A percentile compares a stretch with the other conserved stretches of the same genome.
Conservation (phyloP, 768 basidiomycete species). For the Cubamyces sp. region DNA sequence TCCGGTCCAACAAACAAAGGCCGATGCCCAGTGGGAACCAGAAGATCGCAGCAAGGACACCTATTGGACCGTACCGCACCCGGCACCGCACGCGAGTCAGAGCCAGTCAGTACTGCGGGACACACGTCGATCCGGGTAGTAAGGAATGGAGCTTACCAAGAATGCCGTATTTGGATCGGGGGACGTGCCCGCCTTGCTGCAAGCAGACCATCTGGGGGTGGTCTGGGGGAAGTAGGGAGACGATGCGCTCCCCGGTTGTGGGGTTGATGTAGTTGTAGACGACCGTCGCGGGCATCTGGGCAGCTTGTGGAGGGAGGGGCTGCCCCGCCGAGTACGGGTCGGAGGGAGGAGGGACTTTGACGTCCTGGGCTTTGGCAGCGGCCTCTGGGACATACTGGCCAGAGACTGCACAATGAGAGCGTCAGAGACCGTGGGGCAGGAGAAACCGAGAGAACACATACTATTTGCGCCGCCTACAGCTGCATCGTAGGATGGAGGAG, state of each 20-base stretch:
- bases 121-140: background rate
- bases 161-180: conserved; percentile 66
- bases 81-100: background rate
- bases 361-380: conserved; percentile 22
- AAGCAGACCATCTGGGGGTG: conserved; percentile 87
- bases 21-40: conserved; percentile 89
- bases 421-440: background rate
- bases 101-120: background rate
- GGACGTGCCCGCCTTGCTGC: conserved; percentile 72
- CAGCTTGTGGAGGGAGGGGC: conserved; percentile 7
- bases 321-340: conserved; percentile 9
- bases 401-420: conserved; percentile 5
- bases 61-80: conserved; percentile 39
- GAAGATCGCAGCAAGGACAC: conserved; percentile 78
- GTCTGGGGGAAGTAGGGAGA: conserved; percentile 70
- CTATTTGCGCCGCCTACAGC: conserved; percentile 23
- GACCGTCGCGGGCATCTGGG: conserved; percentile 46
- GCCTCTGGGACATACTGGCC: conserved; percentile 29
- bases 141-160: conserved; percentile 42
- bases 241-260: conserved; percentile 43
- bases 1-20: conserved; percentile 74
- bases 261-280: conserved; percentile 76
- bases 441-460: conserved; percentile 9
- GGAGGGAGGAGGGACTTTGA: conserved; percentile 26
- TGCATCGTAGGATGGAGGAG: conserved; percentile 37